phyloP scores from a whole-genome alignment of 2,329 filamentous ascomycete genomes.

The Malbranchea zuffiana region DNA sequence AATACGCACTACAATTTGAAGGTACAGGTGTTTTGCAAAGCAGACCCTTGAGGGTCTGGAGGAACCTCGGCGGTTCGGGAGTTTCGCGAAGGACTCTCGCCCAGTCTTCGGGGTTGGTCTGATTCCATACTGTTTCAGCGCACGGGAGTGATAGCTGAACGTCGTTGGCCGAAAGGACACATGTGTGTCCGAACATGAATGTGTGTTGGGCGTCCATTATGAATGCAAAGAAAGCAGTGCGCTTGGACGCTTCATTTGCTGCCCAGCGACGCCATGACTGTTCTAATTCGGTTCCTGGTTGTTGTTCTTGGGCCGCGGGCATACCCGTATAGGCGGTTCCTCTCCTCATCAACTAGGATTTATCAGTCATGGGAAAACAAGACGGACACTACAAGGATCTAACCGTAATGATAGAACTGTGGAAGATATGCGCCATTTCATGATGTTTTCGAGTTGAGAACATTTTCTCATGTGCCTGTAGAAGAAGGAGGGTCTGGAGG shows the following conservation, averaged over 20 bases:
- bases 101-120: slow-evolving; percentile 17
- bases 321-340: slow-evolving; percentile 16
- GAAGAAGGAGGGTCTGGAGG: no score
- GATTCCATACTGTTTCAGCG: slow-evolving; percentile 20
- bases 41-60: slow-evolving; percentile 18
- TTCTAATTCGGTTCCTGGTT: slow-evolving; percentile 10
- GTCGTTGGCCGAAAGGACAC: slow-evolving; percentile 21
- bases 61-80: slow-evolving; percentile 18
- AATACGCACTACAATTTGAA: slow-evolving; percentile 18
- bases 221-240: slow-evolving; percentile 23
- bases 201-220: slow-evolving; percentile 24
- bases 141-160: slow-evolving; percentile 21
- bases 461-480: no score
- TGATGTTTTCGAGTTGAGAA: no score
- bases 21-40: slow-evolving; percentile 18
- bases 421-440: slow-evolving; percentile 23
- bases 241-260: slow-evolving; percentile 19
- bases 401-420: slow-evolving; percentile 21
- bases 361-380: no score
- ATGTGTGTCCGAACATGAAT: slow-evolving; percentile 22
- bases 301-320: slow-evolving; percentile 2
- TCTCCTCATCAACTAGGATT: slow-evolving; percentile 20
- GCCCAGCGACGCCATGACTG: slow-evolving; percentile 20
- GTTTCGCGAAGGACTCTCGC: slow-evolving; percentile 14
- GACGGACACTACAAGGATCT: no score